Evolutionary conservation across 129 eudicot species (phyloP).

Genomic region (Chrysanthemum seticuspe): DNA sequence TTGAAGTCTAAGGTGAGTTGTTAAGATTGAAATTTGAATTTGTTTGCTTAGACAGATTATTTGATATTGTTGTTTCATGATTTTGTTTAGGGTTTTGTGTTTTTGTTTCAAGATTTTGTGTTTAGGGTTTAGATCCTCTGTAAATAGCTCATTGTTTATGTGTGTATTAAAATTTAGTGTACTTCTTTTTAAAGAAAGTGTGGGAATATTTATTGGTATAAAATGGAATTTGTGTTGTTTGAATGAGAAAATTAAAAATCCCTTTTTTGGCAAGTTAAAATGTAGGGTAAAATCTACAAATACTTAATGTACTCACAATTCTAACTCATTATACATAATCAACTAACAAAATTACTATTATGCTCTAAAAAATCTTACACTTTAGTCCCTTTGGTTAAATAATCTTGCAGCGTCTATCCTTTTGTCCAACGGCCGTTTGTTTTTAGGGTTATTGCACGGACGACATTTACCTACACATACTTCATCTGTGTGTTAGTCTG

Average conservation of each 20-base stretch:
- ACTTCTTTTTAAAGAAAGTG: not conserved
- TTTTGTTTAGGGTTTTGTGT: too few relatives aligned
- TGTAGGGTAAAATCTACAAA: too few relatives aligned
- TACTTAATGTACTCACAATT: too few relatives aligned
- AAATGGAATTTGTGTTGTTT: not conserved
- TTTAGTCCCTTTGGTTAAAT: too few relatives aligned
- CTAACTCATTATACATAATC: too few relatives aligned
- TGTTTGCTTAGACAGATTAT: not conserved
- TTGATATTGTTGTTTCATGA: not conserved
- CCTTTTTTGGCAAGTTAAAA: not conserved
- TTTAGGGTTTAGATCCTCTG: slow-evolving; percentile 1
- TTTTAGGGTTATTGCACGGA: not conserved
- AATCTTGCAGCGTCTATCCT: too few relatives aligned
- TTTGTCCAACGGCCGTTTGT: too few relatives aligned
- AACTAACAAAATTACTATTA: too few relatives aligned
- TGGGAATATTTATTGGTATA: too few relatives aligned
- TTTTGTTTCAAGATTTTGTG: not conserved
- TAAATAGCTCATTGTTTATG: slow-evolving; percentile 1
- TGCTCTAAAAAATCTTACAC: too few relatives aligned
- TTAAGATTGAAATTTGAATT: not conserved
- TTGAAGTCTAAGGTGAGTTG: not conserved
- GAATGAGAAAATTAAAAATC: too few relatives aligned
- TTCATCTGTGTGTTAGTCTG: not conserved
- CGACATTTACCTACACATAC: not conserved
- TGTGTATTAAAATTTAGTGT: not conserved